Base-by-base conservation (phyloP, 2,329 filamentous ascomycete species). In the Westerdykella ornata region DNA sequence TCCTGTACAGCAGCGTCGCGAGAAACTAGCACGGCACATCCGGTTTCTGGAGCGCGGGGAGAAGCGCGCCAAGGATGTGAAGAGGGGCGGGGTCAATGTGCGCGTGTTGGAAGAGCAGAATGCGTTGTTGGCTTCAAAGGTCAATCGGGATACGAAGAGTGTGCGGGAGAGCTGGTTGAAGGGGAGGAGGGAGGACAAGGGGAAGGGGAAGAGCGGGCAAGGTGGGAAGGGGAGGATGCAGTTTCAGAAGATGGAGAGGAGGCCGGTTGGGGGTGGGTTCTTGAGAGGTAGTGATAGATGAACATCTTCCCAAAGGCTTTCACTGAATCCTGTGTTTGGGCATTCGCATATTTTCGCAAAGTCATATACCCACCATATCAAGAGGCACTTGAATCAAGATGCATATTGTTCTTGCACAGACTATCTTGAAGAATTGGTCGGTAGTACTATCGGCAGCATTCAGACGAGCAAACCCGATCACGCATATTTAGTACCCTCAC, bases 1-100 rank as follows among this genome's bases (percentile, higher is more conserved):
- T 16, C 30, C 34, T 26, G 63, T 67, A 38, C 56, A 65, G 13
- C 62, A 69, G 30, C 56, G 57, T 29, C 61, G 67, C 5, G 70
- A 68, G 48, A 75, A 73, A 38, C 48, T 71, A 8, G 72, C 66
- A 36, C 72, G 70, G 43, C 62, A 73, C 41, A 61, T 65, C 49
- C 69, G 70, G 41, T 74, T 76, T 43, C 56, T 75, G 18, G 72
- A 75, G 38, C 66, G 65, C 39, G 62, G 60, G 8, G 68, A 73
- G 38, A 74, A 70, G 51, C 60, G 66, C 9, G 62, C 69, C 13
- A 77, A 74, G 59, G 74, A 77, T 52, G 53, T 75, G 35, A 68
- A 67, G 45, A 65, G 68, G 42, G 73, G 73, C 2, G 67, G 68
- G 36, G 60, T 74, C 28, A 72, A 66, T 14, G 71, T 77, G 28